Evolutionary conservation across 2,329 filamentous ascomycete species (phyloP).

Genomic region (Fusarium nodosum): DNA sequence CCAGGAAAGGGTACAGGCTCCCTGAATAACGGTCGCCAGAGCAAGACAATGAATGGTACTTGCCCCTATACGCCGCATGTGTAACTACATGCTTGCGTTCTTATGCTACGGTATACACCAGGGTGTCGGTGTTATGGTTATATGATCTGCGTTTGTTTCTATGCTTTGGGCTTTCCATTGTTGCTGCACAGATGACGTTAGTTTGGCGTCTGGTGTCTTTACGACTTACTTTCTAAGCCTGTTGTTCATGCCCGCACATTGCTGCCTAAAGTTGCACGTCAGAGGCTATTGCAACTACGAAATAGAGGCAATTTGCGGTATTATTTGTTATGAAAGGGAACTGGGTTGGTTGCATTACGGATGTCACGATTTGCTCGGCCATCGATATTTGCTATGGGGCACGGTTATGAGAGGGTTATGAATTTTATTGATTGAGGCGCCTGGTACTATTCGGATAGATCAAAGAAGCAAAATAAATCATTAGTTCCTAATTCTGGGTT

Average conservation of each 20-base stretch:
- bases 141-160: conserved; percentile 8
- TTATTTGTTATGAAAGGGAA: conserved; percentile 7
- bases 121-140: conserved; percentile 1
- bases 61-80: conserved; percentile 3
- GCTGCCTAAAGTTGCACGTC: conserved; percentile 11
- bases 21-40: background rate
- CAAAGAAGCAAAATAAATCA: conserved; percentile 14
- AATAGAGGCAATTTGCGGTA: conserved; percentile 11
- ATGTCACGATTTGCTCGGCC: conserved; percentile 16
- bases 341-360: conserved; percentile 18
- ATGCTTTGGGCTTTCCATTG: background rate
- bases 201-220: conserved; percentile 1
- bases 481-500: background rate
- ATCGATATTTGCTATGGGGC: conserved; percentile 17
- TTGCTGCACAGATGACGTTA: background rate
- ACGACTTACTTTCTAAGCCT: background rate
- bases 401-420: conserved; percentile 26
- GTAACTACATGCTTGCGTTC: conserved; percentile 10
- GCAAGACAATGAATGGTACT: background rate
- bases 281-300: conserved; percentile 13
- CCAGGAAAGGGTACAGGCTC: conserved; percentile 2
- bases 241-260: conserved; percentile 13
- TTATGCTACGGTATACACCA: background rate
- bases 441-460: conserved; percentile 9
- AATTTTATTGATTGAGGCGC: conserved; percentile 19